Conservation (phyloP, 805 yeast species). For the Teunomyces lycoperdinae region DNA sequence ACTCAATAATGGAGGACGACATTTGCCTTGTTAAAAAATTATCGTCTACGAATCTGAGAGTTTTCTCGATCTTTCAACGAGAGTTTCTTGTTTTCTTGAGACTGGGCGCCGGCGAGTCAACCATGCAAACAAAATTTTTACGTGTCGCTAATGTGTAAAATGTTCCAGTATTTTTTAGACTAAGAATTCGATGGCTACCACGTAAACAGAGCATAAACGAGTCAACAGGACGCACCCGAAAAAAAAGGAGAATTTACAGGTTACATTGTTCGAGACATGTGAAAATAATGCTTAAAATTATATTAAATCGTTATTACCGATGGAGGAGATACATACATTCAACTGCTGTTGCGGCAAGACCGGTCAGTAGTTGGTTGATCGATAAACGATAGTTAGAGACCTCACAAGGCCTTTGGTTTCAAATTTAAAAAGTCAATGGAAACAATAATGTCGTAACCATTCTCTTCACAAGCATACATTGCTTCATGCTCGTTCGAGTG, state of each 20-base stretch:
- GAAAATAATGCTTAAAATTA: not conserved
- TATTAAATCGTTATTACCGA: not conserved
- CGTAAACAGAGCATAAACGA: not conserved
- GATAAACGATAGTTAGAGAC: not conserved
- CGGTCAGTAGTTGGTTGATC: not conserved
- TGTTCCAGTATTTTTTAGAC: not conserved
- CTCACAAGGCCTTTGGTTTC: slow-evolving; percentile 28
- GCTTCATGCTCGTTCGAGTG: slow-evolving; percentile 93
- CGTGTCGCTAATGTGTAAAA: slow-evolving; percentile 3
- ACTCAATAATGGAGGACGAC: slow-evolving; percentile 18
- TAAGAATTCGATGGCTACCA: too few relatives aligned
- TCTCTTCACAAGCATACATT: slow-evolving; percentile 85
- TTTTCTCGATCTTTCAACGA: not conserved
- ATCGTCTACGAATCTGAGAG: not conserved
- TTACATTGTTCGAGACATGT: not conserved
- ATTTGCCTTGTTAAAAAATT: not conserved
- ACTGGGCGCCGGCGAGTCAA: not conserved
- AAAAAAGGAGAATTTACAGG: not conserved
- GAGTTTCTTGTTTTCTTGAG: not conserved
- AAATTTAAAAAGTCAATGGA: slow-evolving; percentile 83
- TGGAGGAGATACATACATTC: not conserved
- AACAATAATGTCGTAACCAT: slow-evolving; percentile 89
- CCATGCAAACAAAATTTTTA: slow-evolving; percentile 1
- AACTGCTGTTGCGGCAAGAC: not conserved
- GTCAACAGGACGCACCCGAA: not conserved